These are phyloP conservation scores for Lentinula sp. DNA, from an alignment of 768 basidiomycete species.

Conservation along the genomic window DNA sequence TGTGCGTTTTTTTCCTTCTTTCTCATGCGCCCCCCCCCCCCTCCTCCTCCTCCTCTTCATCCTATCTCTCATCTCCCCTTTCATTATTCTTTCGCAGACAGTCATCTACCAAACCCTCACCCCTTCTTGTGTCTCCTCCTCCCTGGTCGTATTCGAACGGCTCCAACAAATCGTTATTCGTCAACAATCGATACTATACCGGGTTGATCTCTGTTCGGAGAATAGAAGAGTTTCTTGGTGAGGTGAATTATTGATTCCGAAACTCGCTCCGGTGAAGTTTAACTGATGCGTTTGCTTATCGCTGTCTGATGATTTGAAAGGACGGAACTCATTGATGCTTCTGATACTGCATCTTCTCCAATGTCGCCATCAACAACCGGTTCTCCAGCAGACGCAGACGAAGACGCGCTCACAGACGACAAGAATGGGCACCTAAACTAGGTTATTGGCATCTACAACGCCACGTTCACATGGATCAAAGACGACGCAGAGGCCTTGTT, in stretches of 20 bases:
- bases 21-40: too few species aligned
- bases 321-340: neutral
- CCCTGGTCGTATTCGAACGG: constrained; percentile 38
- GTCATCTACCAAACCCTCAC: constrained; percentile 6
- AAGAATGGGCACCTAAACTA: neutral
- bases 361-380: too few species aligned
- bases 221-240: neutral
- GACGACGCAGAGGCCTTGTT: neutral
- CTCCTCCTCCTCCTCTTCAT: constrained; percentile 6
- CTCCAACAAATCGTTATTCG: constrained; percentile 22
- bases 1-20: neutral
- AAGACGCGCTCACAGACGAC: neutral
- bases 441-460: neutral
- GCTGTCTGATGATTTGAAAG: too few species aligned
- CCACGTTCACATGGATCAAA: neutral
- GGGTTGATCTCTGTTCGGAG: neutral
- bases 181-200: constrained; percentile 5
- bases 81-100: neutral
- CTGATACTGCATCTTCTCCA: too few species aligned
- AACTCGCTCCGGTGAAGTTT: neutral
- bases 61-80: neutral
- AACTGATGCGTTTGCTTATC: neutral
- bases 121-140: constrained; percentile 19
- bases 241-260: too few species aligned
- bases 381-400: too few species aligned